Evolutionary conservation across 1,139 yeast species (phyloP).

Genomic region (Yamadazyma blattariae): DNA sequence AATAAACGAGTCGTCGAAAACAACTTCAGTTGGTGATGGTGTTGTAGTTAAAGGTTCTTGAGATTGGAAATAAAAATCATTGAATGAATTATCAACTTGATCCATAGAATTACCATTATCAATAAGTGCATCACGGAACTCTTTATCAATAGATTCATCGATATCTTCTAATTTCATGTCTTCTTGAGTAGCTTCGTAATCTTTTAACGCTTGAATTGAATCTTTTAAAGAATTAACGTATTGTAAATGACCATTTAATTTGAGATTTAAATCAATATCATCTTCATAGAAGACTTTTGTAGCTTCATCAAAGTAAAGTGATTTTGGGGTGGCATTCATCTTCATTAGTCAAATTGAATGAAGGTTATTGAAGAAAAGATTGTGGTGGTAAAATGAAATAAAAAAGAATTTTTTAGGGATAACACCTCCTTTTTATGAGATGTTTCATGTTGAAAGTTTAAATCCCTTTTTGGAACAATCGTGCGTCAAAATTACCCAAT

Average conservation of each 20-base stretch:
- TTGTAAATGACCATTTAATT: slow-evolving; percentile 12
- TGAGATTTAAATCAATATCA: slow-evolving; percentile 12
- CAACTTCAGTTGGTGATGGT: background rate
- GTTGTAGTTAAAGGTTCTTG: background rate
- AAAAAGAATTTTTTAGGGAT: too few species aligned
- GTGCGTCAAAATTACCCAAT: too few species aligned
- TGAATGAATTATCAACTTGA: background rate
- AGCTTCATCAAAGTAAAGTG: too few species aligned
- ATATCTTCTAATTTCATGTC: background rate
- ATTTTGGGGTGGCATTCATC: too few species aligned
- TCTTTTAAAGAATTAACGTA: background rate
- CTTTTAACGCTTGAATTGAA: background rate
- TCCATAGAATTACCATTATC: background rate
- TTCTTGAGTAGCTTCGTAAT: background rate
- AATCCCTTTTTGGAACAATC: too few species aligned
- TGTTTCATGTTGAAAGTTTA: too few species aligned
- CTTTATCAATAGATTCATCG: background rate
- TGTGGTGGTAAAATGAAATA: too few species aligned
- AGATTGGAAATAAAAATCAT: background rate
- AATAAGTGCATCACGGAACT: background rate
- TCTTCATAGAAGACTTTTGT: slow-evolving; percentile 8
- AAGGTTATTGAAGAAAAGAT: too few species aligned
- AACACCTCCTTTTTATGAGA: too few species aligned
- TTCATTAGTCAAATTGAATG: too few species aligned
- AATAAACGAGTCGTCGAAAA: background rate